These are phyloP conservation scores for Aegle marmelos DNA, from an alignment of 345 rosid genomes.

Conservation along the genomic window DNA sequence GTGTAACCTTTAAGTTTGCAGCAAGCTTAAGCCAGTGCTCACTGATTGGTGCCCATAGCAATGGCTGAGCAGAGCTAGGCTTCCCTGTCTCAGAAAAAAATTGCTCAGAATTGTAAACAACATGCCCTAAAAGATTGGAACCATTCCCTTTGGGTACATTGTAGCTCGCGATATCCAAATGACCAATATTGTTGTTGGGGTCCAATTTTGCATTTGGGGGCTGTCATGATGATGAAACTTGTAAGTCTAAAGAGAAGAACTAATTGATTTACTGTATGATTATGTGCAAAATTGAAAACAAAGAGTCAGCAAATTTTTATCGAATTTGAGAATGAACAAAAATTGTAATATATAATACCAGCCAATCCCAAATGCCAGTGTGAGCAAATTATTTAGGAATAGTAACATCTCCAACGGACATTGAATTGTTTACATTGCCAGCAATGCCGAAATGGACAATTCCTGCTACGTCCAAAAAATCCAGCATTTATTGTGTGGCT, in stretches of 20 bases:
- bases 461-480: conserved; percentile 36
- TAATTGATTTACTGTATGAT: no score
- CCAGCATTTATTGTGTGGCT: conserved; percentile 58
- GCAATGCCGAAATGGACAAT: conserved; percentile 43
- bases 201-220: conserved; percentile 30
- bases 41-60: conserved; percentile 37
- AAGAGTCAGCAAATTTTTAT: no score
- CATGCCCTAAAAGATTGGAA: conserved; percentile 36
- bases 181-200: conserved; percentile 11
- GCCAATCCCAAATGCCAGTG: conserved; percentile 57
- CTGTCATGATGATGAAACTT: conserved; percentile 16
- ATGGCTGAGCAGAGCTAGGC: conserved; percentile 23
- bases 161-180: conserved; percentile 32
- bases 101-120: conserved; percentile 35
- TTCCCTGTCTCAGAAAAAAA: conserved; percentile 29
- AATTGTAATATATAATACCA: conserved; percentile 23
- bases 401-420: conserved; percentile 62
- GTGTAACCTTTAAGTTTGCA: not conserved
- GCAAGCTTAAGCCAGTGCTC: conserved; percentile 45
- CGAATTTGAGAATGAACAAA: no score
- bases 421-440: conserved; percentile 45
- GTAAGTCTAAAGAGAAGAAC: not conserved
- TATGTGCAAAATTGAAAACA: no score
- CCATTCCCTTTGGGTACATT: conserved; percentile 38
- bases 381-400: conserved; percentile 44